Evolutionary conservation across 1,139 yeast genomes (phyloP).

Genomic region (Meyerozyma elateridarum): DNA sequence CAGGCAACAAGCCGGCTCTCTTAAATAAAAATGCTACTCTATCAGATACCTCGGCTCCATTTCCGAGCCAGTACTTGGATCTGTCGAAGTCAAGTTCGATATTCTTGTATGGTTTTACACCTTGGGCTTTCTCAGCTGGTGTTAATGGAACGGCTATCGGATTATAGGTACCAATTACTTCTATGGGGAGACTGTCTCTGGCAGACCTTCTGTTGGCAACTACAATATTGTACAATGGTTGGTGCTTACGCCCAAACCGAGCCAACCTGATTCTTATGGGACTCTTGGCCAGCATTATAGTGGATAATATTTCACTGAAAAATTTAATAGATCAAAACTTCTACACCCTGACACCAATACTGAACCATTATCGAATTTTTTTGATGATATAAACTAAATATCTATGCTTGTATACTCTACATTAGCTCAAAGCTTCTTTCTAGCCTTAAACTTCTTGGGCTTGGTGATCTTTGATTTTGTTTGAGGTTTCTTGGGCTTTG

Average conservation of each 20-base stretch:
- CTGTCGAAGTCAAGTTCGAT: constrained; percentile 80
- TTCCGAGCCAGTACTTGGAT: constrained; percentile 97
- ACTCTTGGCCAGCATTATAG: too few relatives aligned
- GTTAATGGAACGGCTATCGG: constrained; percentile 75
- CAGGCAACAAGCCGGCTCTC: constrained; percentile 74
- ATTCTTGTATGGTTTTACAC: constrained; percentile 68
- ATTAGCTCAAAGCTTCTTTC: constrained; percentile 46
- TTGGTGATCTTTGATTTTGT: constrained; percentile 28
- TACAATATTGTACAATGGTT: constrained; percentile 88
- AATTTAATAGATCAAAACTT: constrained; percentile 1
- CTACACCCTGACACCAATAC: neutral
- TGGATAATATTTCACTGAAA: neutral
- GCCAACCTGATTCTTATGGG: constrained; percentile 73
- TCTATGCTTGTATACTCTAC: neutral
- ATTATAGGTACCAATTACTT: constrained; percentile 90
- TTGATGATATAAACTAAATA: neutral
- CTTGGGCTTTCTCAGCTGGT: constrained; percentile 47
- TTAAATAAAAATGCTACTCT: constrained; percentile 73
- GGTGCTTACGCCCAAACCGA: constrained; percentile 84
- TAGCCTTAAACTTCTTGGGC: constrained; percentile 52
- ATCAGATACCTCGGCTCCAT: constrained; percentile 95
- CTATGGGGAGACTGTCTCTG: constrained; percentile 83
- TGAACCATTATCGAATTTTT: too few relatives aligned
- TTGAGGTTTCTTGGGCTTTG: constrained; percentile 13
- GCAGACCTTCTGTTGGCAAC: constrained; percentile 74